Percentiles rank a stretch among this genome's conserved stretches.
These are phyloP conservation scores for Solanum virginianum DNA, from an alignment of 257 asterid genomes.

Conservation along the genomic window DNA sequence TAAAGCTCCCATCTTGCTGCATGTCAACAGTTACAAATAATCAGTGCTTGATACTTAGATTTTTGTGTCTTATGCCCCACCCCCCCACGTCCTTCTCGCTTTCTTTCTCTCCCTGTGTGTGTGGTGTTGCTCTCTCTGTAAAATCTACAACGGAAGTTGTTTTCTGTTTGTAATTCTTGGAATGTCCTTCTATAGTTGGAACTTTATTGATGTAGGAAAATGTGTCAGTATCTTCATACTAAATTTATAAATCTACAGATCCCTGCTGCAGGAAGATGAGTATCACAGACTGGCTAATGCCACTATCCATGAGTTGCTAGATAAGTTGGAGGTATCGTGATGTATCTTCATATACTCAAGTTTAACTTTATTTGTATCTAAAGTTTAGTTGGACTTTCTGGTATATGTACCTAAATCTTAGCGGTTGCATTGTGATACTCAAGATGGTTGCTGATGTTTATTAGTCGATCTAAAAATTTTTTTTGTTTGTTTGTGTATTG, in stretches of 20 bases:
- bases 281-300: constrained; percentile 69
- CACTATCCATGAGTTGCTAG: constrained; percentile 68
- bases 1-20: not conserved
- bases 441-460: not conserved
- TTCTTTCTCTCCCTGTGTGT: not conserved
- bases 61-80: not conserved
- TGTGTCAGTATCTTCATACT: not conserved
- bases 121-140: not conserved
- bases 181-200: not conserved
- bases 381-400: not conserved
- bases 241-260: constrained; percentile 31
- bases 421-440: not conserved
- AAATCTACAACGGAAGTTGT: not conserved
- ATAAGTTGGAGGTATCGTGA: constrained; percentile 58
- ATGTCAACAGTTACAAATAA: not conserved
- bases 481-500: not conserved
- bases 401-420: not conserved
- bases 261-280: constrained; percentile 63
- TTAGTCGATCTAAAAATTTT: no score
- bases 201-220: not conserved
- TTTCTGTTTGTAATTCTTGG: not conserved
- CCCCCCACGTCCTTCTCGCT: no score
- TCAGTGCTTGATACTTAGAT: not conserved
- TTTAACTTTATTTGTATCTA: not conserved
- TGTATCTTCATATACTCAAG: not conserved